Percentiles rank a stretch among this genome's conserved stretches.
Evolutionary conservation across 2,329 filamentous ascomycete species (phyloP).

Genomic region (Fusarium luffae): DNA sequence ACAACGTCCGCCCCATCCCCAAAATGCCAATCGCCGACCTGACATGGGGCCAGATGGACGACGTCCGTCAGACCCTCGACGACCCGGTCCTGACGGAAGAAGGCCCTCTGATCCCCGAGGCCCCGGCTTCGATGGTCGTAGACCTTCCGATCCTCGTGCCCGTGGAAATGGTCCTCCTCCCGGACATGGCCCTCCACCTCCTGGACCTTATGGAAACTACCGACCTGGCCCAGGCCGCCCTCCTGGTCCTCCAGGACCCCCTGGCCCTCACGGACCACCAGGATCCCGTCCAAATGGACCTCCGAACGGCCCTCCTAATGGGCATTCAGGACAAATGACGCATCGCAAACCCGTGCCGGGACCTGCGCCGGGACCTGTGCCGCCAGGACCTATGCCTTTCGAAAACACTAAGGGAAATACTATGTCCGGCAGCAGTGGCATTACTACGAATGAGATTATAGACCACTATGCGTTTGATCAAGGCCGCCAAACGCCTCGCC

Average conservation of each 20-base stretch:
- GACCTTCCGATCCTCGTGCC: slow-evolving; percentile 32
- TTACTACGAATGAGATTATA: slow-evolving; percentile 54
- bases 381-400: slow-evolving; percentile 34
- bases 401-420: slow-evolving; percentile 38
- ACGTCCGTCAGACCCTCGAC: slow-evolving; percentile 28
- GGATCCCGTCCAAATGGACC: slow-evolving; percentile 45
- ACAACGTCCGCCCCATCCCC: slow-evolving; percentile 46
- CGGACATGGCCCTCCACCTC: slow-evolving; percentile 34
- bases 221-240: slow-evolving; percentile 41
- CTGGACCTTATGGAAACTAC: slow-evolving; percentile 34
- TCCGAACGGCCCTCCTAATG: slow-evolving; percentile 20
- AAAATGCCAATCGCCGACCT: slow-evolving; percentile 45
- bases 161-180: slow-evolving; percentile 39
- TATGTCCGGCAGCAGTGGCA: slow-evolving; percentile 44
- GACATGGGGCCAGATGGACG: slow-evolving; percentile 41
- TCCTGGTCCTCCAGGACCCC: slow-evolving; percentile 42
- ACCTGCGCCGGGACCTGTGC: slow-evolving; percentile 1
- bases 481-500: slow-evolving; percentile 33
- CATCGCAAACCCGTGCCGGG: slow-evolving; percentile 49
- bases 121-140: slow-evolving; percentile 33
- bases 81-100: slow-evolving; percentile 35
- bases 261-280: slow-evolving; percentile 38
- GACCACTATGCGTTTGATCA: slow-evolving; percentile 52
- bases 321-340: slow-evolving; percentile 37
- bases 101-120: slow-evolving; percentile 36